Evolutionary conservation across 2,329 filamentous ascomycete species (phyloP), one percentile per base, ranked within the genome.

Genomic region (Nemania serpens): DNA sequence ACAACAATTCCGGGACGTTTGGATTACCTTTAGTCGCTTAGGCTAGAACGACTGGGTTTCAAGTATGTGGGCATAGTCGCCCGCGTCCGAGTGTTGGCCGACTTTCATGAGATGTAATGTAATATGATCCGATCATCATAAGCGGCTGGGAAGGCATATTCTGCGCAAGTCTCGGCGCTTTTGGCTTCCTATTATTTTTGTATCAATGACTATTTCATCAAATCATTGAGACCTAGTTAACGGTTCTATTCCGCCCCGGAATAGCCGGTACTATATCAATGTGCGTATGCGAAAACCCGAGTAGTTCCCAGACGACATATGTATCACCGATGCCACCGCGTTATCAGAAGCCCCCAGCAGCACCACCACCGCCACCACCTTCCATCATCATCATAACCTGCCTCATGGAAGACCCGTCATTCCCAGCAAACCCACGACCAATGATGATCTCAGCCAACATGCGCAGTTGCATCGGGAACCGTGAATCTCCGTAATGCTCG

Each of bases 391-490:
- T 55, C 70, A 73, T 69, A 55, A 64, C 41, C 51, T 56, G 20
- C 20, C 59, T 59, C 63, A 71, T 63, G 2, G 4, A 2, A 3
- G 60, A 42, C 1, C 72, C 75, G 20, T 69, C 57, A 3, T 60
- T 42, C 0, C 77, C 76, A 0, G 73, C 75, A 0, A 70, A 68
- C 0, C 68, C 72, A 0, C 58, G 50, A 1, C 75, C 74, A 20
- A 76, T 76, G 3, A 81, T 69, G 0, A 67, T 67, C 66, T 83
- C 79, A 3, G 72, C 77, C 18, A 83, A 70, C 76, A 84, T 79
- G 13, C 81, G 75, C 50, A 84, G 70, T 73, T 83, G 78, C 79
- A 82, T 81, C 2, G 81, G 77, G 60, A 82, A 81, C 2, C 65
- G 66, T 0, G 55, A 5, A 50, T 83, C 75, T 2, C 75, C 74